Base-by-base conservation (phyloP, 1,139 yeast species). In the Kodamaea arcana region DNA sequence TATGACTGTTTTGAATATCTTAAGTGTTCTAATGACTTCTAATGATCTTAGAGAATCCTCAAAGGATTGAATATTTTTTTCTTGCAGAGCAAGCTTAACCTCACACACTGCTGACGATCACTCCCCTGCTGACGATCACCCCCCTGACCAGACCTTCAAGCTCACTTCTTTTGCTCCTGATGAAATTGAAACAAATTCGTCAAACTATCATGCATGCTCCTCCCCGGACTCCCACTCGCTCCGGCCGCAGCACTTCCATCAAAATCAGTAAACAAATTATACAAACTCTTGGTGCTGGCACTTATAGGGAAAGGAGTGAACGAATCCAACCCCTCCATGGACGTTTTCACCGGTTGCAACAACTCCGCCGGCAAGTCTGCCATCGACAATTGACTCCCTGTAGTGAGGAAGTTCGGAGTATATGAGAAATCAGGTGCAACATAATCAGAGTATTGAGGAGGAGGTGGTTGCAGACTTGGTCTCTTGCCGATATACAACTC, bases 111-210 rank as follows among this genome's bases (percentile, higher is more conserved):
- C n/a, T n/a, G n/a, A n/a, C n/a, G n/a, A n/a, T n/a, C n/a, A n/a
- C n/a, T n/a, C n/a, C n/a, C n/a, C n/a, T n/a, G n/a, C n/a, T n/a
- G n/a, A n/a, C n/a, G n/a, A n/a, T n/a, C n/a, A n/a, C n/a, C n/a
- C n/a, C n/a, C n/a, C n/a, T n/a, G n/a, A n/a, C n/a, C n/a, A n/a
- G n/a, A n/a, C n/a, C n/a, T n/a, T n/a, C n/a, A n/a, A n/a, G n/a
- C n/a, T 15, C 30, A 22, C 17, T 27, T 26, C 18, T 29, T 30
- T 26, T 31, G 28, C 30, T 29, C 24, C 38, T 30, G 32, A 21
- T 44, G 51, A 30, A 58, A 51, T 32, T 54, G 64, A 27, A 59
- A 50, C 35, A 61, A 47, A 40, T 61, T 58, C 21, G 61, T 54
- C 38, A 60, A 50, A 41, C 62, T 57, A 24, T 25, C 29, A 13